These are phyloP conservation scores for Microcyclospora pomicola DNA, from an alignment of 2,329 filamentous ascomycete species.

Conservation along the genomic window DNA sequence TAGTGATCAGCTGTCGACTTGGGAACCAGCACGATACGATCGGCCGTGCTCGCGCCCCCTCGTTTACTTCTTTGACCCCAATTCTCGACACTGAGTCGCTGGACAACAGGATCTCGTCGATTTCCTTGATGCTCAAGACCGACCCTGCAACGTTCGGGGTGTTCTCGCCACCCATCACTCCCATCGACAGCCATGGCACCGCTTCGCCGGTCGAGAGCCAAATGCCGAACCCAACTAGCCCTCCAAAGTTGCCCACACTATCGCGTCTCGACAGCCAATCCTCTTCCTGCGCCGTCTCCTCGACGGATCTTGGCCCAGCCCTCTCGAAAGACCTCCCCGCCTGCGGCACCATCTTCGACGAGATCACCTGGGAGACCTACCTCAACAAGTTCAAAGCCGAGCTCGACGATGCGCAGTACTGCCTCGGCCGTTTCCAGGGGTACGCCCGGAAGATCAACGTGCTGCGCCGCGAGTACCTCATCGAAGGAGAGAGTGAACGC, in stretches of 20 bases:
- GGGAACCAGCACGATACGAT: not conserved
- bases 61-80: not conserved
- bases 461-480: slow-evolving; percentile 9
- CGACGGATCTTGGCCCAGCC: not conserved
- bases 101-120: slow-evolving; percentile 1
- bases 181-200: slow-evolving; percentile 12
- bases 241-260: not conserved
- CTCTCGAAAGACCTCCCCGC: not conserved
- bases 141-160: slow-evolving; percentile 9
- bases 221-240: not conserved
- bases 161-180: slow-evolving; percentile 22
- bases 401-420: slow-evolving; percentile 23
- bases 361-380: slow-evolving; percentile 20
- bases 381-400: slow-evolving; percentile 18
- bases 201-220: slow-evolving; percentile 8
- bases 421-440: slow-evolving; percentile 30
- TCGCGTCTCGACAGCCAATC: not conserved
- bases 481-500: slow-evolving; percentile 5
- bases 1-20: not conserved
- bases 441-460: slow-evolving; percentile 16
- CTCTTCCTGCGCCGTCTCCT: slow-evolving; percentile 1
- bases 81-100: too few relatives aligned
- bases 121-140: slow-evolving; percentile 3
- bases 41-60: not conserved
- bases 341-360: slow-evolving; percentile 11